Percentiles rank a stretch among this genome's conserved stretches.
Conservation (phyloP, 2,329 filamentous ascomycete genomes). For the Madurella fahalii region DNA sequence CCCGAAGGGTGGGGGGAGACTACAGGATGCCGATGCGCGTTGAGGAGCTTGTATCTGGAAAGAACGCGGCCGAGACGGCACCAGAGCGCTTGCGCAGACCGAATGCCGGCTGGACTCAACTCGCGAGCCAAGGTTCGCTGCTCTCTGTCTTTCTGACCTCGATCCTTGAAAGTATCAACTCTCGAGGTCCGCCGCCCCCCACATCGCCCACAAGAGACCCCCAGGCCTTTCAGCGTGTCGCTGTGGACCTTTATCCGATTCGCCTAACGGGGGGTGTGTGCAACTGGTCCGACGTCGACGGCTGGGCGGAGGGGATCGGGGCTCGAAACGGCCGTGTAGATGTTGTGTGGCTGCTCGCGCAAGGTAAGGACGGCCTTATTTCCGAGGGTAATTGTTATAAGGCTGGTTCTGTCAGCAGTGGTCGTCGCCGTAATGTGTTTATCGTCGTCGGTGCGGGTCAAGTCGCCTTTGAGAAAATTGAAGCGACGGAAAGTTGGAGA, state of each 20-base stretch:
- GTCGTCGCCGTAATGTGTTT: not conserved
- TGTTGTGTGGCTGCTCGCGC: not conserved
- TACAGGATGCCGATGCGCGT: not conserved
- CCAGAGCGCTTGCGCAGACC: constrained; percentile 7
- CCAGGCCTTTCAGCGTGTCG: constrained; percentile 27
- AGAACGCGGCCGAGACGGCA: constrained; percentile 6
- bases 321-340: not conserved
- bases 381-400: not conserved
- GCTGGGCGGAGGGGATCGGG: not conserved
- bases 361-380: not conserved
- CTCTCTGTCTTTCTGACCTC: constrained; percentile 19
- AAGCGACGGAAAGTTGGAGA: constrained; percentile 1
- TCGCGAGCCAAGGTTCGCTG: not conserved
- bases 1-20: constrained; percentile 29
- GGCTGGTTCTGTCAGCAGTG: not conserved
- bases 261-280: not conserved
- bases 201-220: constrained; percentile 41
- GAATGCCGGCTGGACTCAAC: not conserved
- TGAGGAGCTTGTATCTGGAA: not conserved
- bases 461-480: not conserved
- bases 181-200: constrained; percentile 37
- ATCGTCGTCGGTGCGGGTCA: not conserved
- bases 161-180: constrained; percentile 23
- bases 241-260: constrained; percentile 5
- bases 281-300: constrained; percentile 4